phyloP scores from a whole-genome alignment of 305 asterid genomes.

The Plantago lanceolata region DNA sequence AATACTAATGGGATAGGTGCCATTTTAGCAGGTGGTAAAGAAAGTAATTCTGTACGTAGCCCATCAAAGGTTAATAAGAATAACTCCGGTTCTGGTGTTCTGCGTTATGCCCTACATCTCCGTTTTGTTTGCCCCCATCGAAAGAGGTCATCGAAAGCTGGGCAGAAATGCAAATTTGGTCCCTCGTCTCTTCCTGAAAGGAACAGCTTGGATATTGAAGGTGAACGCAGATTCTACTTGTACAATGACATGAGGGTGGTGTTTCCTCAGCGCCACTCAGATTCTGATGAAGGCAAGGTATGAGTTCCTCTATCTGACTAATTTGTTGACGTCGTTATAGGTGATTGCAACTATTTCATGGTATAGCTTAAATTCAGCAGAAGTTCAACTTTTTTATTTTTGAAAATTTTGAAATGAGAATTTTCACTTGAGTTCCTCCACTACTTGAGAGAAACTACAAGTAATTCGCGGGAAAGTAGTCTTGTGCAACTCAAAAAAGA shows the following conservation, averaged over 20 bases:
- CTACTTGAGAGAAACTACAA: too few relatives aligned
- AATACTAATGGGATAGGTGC: conserved; percentile 27
- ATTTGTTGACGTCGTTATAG: not conserved
- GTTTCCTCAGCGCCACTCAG: conserved; percentile 93
- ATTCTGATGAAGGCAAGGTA: conserved; percentile 96
- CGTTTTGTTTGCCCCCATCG: conserved; percentile 67
- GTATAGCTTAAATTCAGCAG: too few relatives aligned
- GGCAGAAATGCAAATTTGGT: conserved; percentile 48
- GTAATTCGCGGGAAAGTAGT: too few relatives aligned
- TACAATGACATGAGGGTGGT: conserved; percentile 87
- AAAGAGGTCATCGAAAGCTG: conserved; percentile 46
- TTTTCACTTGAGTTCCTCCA: too few relatives aligned
- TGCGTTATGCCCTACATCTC: conserved; percentile 80
- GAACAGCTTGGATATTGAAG: conserved; percentile 33
- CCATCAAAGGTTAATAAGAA: conserved; percentile 58
- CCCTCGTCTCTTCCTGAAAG: conserved; percentile 49
- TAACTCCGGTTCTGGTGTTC: conserved; percentile 51
- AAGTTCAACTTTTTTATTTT: too few relatives aligned
- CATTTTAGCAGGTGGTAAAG: conserved; percentile 32
- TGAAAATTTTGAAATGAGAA: too few relatives aligned
- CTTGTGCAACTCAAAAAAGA: too few relatives aligned
- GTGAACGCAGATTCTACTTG: conserved; percentile 71
- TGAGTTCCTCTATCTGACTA: conserved; percentile 15
- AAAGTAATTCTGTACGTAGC: conserved; percentile 33
- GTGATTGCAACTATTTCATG: not conserved